These are phyloP conservation scores for Fragilaria radians DNA, from an alignment of 108 stramenopile species.

Conservation along the genomic window DNA sequence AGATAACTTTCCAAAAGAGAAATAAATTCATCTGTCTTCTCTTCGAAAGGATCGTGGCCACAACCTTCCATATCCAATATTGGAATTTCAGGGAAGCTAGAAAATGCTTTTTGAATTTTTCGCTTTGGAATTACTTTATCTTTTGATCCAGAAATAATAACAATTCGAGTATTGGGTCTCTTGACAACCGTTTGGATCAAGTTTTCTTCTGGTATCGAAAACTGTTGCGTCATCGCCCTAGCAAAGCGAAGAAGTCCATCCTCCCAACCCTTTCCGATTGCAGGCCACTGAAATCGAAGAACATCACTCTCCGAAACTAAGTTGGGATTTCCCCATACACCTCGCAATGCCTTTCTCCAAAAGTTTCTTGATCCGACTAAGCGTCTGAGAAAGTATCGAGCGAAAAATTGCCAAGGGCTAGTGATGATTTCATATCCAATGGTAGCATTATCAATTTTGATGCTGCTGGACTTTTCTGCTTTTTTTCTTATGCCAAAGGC, in stretches of 20 bases:
- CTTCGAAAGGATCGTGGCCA: slow-evolving; percentile 84
- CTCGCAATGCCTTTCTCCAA: slow-evolving; percentile 54
- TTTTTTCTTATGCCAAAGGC: slow-evolving; percentile 34
- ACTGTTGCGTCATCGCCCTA: slow-evolving; percentile 8
- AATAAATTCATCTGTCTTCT: slow-evolving; percentile 48
- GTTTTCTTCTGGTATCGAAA: slow-evolving; percentile 27
- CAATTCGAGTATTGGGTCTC: slow-evolving; percentile 35
- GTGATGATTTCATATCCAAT: slow-evolving; percentile 5
- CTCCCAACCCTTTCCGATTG: slow-evolving; percentile 79
- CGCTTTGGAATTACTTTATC: slow-evolving; percentile 43
- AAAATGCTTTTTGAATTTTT: slow-evolving; percentile 18
- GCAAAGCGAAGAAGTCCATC: slow-evolving; percentile 57
- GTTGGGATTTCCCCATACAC: slow-evolving; percentile 58
- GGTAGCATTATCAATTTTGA: not conserved
- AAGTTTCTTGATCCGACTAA: slow-evolving; percentile 46
- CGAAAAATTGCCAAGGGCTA: slow-evolving; percentile 25
- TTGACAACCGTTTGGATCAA: slow-evolving; percentile 31
- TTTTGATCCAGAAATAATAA: slow-evolving; percentile 46
- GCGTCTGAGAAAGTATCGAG: slow-evolving; percentile 46
- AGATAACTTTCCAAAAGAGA: not conserved
- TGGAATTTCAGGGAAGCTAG: slow-evolving; percentile 7
- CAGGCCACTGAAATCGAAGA: slow-evolving; percentile 75
- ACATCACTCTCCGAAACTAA: slow-evolving; percentile 55
- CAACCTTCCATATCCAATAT: slow-evolving; percentile 46
- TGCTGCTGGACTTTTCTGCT: not conserved